phyloP scores from a whole-genome alignment of 495 filamentous ascomycete genomes.

The Neurospora hispaniola region DNA sequence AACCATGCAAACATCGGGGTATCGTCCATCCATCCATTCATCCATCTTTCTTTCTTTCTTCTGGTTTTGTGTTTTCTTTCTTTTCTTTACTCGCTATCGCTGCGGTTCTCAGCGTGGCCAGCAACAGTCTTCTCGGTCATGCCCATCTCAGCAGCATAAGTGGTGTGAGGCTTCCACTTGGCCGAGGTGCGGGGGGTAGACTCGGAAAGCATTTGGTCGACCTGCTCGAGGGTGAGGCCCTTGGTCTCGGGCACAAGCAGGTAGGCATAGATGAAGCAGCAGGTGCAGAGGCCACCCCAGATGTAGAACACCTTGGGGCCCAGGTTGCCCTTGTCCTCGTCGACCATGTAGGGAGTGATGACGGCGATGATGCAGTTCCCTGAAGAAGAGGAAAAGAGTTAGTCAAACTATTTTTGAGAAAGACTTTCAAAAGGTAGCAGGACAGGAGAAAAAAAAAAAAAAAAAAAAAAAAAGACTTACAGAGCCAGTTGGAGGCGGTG shows the following conservation, averaged over 20 bases:
- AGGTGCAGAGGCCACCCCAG: conserved; percentile 58
- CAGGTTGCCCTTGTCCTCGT: conserved; percentile 56
- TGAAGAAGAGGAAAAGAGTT: neutral
- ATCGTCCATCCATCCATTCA: neutral
- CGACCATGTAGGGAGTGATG: conserved; percentile 73
- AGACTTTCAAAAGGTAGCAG: too few species aligned
- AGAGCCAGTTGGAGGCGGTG: conserved; percentile 66
- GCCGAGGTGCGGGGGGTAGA: conserved; percentile 54
- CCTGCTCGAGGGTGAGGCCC: conserved; percentile 80
- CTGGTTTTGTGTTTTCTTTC: neutral
- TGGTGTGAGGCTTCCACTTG: conserved; percentile 60
- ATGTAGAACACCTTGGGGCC: conserved; percentile 67
- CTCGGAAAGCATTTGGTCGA: conserved; percentile 81
- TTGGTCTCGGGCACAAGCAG: conserved; percentile 78
- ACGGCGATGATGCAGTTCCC: conserved; percentile 61
- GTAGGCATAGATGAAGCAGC: conserved; percentile 60
- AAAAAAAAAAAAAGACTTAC: conserved; percentile 4
- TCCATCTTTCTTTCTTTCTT: neutral
- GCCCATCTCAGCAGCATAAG: conserved; percentile 42
- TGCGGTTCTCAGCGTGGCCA: conserved; percentile 14
- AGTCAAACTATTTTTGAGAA: neutral
- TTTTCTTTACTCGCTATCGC: conserved; percentile 2
- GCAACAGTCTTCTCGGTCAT: conserved; percentile 11
- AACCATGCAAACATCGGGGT: neutral
- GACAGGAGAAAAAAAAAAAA: neutral